Evolutionary conservation across 345 rosid species (phyloP), one percentile per base, ranked within the genome.

Genomic region (Eucalyptus erythrocorys): DNA sequence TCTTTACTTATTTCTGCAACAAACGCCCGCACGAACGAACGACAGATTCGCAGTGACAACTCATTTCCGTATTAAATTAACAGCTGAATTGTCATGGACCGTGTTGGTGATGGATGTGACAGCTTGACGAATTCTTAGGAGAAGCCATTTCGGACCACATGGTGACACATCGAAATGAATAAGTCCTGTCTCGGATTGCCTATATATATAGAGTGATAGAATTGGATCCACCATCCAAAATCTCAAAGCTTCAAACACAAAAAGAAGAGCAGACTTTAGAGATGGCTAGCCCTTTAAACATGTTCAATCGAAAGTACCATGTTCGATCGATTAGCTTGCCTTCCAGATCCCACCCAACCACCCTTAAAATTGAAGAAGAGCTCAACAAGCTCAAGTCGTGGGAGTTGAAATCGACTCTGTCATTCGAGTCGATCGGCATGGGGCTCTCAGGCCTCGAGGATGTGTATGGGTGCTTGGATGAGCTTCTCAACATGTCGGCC

Each of bases 311-410:
- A 40, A 57, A 89, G 37, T 92, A 88, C 87, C 93, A 93, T 49
- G 87, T 91, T 43, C 89, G 97, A 93, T 96, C 97, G n/a, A 91
- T 94, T 42, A 97, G 98, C 90, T 91, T 96, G 87, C 96, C 98
- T 85, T 90, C 97, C 57, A 95, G 96, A 76, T 92, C 96, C 82
- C 97, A 97, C 92, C 98, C 97, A 16, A 91, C 87, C 76, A 95
- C 95, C 32, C 57, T 87, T 13, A 89, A 32, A 50, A 80, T 93
- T 11, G 94, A 94, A 88, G 95, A 94, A 86, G 94, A 91, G 94
- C 91, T 95, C 64, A 82, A 84, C 92, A 94, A 92, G 92, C 90
- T 96, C 59, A 91, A 90, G 66, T 34, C 86, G 26, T 88, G 87
- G 88, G 95, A 90, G 51, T 88, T 89, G 10, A 84, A 94, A 37